A percentile compares a stretch with the other conserved stretches of the same genome.
Conservation (phyloP, 2,329 filamentous ascomycete species). For the Claviceps sp. region DNA sequence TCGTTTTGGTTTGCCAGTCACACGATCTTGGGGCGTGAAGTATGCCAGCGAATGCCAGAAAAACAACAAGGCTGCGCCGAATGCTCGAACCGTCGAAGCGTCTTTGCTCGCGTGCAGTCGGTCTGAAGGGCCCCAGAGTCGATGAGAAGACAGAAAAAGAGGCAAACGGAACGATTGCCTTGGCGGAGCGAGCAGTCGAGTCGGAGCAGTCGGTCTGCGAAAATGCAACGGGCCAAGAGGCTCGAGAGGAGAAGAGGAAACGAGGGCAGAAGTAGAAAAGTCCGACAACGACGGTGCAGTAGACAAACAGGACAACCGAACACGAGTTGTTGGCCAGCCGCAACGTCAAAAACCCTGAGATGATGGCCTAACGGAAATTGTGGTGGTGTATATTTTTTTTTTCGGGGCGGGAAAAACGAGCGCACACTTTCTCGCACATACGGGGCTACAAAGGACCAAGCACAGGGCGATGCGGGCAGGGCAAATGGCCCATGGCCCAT, state of each 20-base stretch:
- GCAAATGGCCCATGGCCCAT: neutral
- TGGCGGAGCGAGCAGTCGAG: neutral
- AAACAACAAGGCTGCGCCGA: neutral
- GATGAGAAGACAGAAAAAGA: neutral
- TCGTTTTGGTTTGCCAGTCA: slow-evolving; percentile 3
- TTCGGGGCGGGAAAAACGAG: neutral
- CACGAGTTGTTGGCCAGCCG: neutral
- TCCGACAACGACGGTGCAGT: neutral
- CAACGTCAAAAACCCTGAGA: slow-evolving; percentile 3
- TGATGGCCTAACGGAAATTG: neutral
- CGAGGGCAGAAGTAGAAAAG: neutral
- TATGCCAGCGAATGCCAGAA: neutral
- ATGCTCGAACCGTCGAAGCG: slow-evolving; percentile 3
- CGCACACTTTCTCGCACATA: neutral
- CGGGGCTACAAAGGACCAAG: neutral
- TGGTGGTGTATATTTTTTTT: slow-evolving; percentile 2
- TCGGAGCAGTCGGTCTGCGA: neutral
- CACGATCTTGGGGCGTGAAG: neutral
- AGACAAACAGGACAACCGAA: neutral
- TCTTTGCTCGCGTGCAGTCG: slow-evolving; percentile 1
- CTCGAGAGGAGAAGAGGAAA: neutral
- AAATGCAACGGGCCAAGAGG: neutral
- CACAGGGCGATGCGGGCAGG: slow-evolving; percentile 1
- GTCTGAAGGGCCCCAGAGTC: neutral
- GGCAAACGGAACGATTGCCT: neutral